phyloP scores from a whole-genome alignment of 2,329 filamentous ascomycete species.

The Chrysoporthe puriensis region DNA sequence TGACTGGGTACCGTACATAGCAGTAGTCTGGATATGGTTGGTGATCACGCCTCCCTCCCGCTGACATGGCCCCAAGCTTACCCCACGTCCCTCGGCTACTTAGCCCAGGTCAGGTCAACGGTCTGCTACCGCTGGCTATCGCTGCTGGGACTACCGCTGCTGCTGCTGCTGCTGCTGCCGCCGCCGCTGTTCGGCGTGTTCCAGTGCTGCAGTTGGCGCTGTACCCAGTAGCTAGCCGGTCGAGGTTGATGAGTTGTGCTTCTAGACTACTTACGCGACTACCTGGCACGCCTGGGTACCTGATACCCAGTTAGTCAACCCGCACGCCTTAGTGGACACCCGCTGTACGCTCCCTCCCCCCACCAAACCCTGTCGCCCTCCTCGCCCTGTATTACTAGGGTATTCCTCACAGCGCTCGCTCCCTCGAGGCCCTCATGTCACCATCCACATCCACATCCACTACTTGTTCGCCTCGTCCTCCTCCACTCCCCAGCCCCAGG shows the following conservation, averaged over 20 bases:
- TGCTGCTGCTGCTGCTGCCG: too few relatives aligned
- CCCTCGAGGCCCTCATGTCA: neutral
- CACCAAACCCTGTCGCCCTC: conserved; percentile 8
- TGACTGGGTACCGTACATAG: neutral
- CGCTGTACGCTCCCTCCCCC: too few relatives aligned
- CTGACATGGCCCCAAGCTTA: conserved; percentile 1
- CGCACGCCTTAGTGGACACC: too few relatives aligned
- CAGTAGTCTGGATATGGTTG: conserved; percentile 1
- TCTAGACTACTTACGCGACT: neutral
- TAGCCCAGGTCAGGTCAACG: too few relatives aligned
- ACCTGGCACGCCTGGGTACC: too few relatives aligned
- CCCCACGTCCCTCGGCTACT: neutral
- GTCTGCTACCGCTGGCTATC: too few relatives aligned
- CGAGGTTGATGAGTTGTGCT: neutral
- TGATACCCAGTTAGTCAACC: too few relatives aligned
- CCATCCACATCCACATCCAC: neutral
- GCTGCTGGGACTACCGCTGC: too few relatives aligned
- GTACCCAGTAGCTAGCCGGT: neutral
- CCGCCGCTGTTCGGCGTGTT: too few relatives aligned
- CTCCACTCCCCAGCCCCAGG: neutral
- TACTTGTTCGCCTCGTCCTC: neutral
- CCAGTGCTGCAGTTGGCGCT: too few relatives aligned
- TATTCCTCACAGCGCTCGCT: neutral
- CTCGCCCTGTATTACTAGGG: neutral
- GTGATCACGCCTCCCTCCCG: conserved; percentile 8